phyloP scores from a whole-genome alignment of 331 rosid species.

The Rhamnella rubrinervis region DNA sequence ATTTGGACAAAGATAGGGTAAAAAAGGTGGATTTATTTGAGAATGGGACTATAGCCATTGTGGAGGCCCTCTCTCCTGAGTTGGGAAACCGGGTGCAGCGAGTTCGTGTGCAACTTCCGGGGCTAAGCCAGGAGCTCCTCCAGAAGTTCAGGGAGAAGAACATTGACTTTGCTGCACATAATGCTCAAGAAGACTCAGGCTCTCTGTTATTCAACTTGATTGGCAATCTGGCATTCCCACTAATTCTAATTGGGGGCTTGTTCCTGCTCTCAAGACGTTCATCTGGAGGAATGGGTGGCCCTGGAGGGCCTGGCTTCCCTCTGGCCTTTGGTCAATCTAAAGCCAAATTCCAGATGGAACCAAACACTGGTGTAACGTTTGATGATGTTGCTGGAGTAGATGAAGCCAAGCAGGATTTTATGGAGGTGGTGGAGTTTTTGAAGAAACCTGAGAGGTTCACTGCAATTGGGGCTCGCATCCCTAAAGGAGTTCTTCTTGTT shows the following conservation, averaged over 20 bases:
- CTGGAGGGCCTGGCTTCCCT: slow-evolving; percentile 92
- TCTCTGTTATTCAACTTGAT: slow-evolving; percentile 76
- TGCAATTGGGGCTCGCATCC: slow-evolving; percentile 96
- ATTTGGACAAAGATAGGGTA: slow-evolving; percentile 86
- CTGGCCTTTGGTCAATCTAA: slow-evolving; percentile 87
- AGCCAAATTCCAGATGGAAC: slow-evolving; percentile 97
- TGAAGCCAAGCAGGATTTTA: slow-evolving; percentile 96
- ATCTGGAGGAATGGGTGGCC: slow-evolving; percentile 96
- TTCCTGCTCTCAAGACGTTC: slow-evolving; percentile 92
- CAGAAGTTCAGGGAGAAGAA: slow-evolving; percentile 95
- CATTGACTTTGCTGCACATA: slow-evolving; percentile 98
- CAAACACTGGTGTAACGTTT: slow-evolving; percentile 93
- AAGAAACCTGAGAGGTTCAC: slow-evolving; percentile 98
- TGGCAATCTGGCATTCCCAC: slow-evolving; percentile 91
- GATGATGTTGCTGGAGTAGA: slow-evolving; percentile 98
- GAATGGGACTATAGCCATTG: slow-evolving; percentile 86
- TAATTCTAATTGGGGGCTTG: slow-evolving; percentile 84
- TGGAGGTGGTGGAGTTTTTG: slow-evolving; percentile 95
- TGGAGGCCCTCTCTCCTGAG: slow-evolving; percentile 91
- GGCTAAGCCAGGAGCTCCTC: slow-evolving; percentile 93
- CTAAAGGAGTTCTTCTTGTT: slow-evolving; percentile 97
- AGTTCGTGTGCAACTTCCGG: slow-evolving; percentile 94
- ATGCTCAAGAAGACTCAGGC: slow-evolving; percentile 96
- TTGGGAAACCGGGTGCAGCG: slow-evolving; percentile 86
- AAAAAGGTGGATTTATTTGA: slow-evolving; percentile 86